A percentile compares a stretch with the other conserved stretches of the same genome.
phyloP scores from a whole-genome alignment of 1,284 basidiomycete genomes.

The Ganoderma meredithae region DNA sequence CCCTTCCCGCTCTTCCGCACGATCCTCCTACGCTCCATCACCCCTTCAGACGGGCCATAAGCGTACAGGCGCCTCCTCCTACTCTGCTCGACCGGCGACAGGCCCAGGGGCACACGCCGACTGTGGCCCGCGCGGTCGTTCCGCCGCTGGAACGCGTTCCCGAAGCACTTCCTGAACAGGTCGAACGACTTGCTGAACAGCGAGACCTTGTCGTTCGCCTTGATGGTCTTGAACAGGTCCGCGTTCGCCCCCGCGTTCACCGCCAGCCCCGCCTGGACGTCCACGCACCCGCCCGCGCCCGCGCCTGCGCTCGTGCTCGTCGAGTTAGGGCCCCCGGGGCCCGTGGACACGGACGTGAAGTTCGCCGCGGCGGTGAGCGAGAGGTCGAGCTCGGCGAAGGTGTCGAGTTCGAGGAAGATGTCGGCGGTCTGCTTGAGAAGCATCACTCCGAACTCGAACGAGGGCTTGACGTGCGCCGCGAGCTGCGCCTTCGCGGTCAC shows the following conservation, averaged over 20 bases:
- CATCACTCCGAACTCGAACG: slow-evolving; percentile 43
- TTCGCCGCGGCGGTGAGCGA: slow-evolving; percentile 27
- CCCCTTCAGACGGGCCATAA: neutral
- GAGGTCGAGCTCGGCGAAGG: slow-evolving; percentile 46
- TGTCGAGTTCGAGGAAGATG: slow-evolving; percentile 53
- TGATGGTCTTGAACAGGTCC: neutral
- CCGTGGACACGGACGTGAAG: slow-evolving; percentile 24
- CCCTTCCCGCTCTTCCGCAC: neutral
- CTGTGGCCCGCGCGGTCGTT: neutral
- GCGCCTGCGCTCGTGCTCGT: slow-evolving; percentile 19
- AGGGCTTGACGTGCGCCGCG: slow-evolving; percentile 30
- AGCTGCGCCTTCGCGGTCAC: slow-evolving; percentile 54
- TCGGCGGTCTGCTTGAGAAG: slow-evolving; percentile 43
- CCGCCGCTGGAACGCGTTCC: neutral
- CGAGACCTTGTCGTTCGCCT: neutral
- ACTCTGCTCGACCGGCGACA: neutral
- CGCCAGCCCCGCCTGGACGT: slow-evolving; percentile 4
- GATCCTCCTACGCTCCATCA: no score
- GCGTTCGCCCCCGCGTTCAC: slow-evolving; percentile 8
- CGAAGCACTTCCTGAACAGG: slow-evolving; percentile 16
- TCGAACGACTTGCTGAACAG: slow-evolving; percentile 5
- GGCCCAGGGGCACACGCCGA: neutral
- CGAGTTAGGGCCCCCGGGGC: neutral
- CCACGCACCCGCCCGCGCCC: slow-evolving; percentile 19
- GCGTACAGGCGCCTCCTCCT: neutral